phyloP scores from a whole-genome alignment of 352 stramenopile genomes.

The Phytophthora tubulina region DNA sequence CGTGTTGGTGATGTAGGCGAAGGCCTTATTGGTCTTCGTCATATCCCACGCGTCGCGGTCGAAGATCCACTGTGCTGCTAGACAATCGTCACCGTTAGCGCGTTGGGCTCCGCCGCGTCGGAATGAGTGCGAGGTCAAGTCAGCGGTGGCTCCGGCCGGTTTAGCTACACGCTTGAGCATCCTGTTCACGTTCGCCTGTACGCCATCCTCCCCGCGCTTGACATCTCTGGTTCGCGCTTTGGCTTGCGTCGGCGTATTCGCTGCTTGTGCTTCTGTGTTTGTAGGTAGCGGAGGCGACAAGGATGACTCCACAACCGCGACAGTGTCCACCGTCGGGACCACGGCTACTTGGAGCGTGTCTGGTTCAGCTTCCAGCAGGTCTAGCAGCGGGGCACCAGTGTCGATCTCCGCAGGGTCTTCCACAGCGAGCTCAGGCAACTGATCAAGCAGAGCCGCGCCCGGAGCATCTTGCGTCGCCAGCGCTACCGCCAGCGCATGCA shows the following conservation, averaged over 20 bases:
- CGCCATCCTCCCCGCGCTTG: background rate
- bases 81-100: constrained; percentile 24
- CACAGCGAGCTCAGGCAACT: constrained; percentile 5
- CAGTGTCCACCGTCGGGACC: no score
- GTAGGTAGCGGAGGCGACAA: no score
- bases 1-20: constrained; percentile 32
- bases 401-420: no score
- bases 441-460: constrained; percentile 3
- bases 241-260: no score
- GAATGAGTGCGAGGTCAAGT: constrained; percentile 44
- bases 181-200: constrained; percentile 34
- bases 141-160: constrained; percentile 2
- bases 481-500: constrained; percentile 24
- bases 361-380: no score
- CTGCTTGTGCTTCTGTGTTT: no score
- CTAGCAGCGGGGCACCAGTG: no score
- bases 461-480: constrained; percentile 28
- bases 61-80: constrained; percentile 43
- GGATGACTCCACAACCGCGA: no score
- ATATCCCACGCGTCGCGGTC: constrained; percentile 44
- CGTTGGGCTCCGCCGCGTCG: constrained; percentile 32
- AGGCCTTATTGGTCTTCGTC: constrained; percentile 38
- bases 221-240: no score
- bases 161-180: constrained; percentile 23
- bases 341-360: no score